Evolutionary conservation across 208 protist genomes (phyloP).

Genomic region (Crithidia expoeki): DNA sequence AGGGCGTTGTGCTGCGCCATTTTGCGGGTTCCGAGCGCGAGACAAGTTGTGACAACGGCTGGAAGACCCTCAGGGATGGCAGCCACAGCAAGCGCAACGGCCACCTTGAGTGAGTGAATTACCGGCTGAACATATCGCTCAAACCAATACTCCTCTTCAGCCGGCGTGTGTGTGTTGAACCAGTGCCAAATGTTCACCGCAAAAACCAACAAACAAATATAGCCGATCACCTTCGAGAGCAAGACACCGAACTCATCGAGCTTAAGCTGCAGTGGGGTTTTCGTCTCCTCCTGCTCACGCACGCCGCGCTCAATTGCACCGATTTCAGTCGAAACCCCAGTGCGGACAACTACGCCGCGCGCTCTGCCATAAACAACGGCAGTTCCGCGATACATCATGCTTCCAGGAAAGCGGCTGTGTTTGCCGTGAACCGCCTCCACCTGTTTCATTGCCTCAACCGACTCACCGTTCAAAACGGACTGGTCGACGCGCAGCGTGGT

Average conservation of each 20-base stretch:
- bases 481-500: conserved; percentile 92
- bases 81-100: conserved; percentile 97
- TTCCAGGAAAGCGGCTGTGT: conserved; percentile 69
- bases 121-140: conserved; percentile 66
- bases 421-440: conserved; percentile 38
- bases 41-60: conserved; percentile 96
- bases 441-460: conserved; percentile 75
- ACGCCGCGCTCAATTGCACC: conserved; percentile 93
- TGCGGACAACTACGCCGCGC: conserved; percentile 92
- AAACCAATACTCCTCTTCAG: conserved; percentile 47
- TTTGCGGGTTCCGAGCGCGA: conserved; percentile 94
- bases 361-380: conserved; percentile 91
- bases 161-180: conserved; percentile 82
- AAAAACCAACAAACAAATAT: conserved; percentile 91
- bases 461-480: conserved; percentile 96
- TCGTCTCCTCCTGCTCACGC: conserved; percentile 82
- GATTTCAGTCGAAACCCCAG: conserved; percentile 93
- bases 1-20: conserved; percentile 97
- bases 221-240: conserved; percentile 91
- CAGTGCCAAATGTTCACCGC: conserved; percentile 90
- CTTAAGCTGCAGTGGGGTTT: conserved; percentile 95
- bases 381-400: conserved; percentile 96
- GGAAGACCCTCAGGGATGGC: conserved; percentile 99
- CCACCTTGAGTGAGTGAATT: conserved; percentile 96
- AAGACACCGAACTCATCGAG: conserved; percentile 96